phyloP scores from a whole-genome alignment of 441 rosid species.

The Gossypium aridum region DNA sequence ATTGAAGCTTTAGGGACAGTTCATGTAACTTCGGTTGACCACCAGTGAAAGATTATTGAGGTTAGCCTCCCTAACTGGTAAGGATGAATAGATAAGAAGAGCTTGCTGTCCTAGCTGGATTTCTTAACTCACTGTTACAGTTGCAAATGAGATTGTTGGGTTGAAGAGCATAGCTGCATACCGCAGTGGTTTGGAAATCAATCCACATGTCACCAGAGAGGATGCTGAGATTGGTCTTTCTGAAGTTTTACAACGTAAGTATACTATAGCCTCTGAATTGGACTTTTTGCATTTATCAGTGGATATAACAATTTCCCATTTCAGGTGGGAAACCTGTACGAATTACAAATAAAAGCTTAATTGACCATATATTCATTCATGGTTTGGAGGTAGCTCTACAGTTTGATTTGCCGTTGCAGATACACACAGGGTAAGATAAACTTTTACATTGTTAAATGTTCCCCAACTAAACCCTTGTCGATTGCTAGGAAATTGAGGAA shows the following conservation, averaged over 20 bases:
- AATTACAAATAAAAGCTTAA: slow-evolving; percentile 60
- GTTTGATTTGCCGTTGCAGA: slow-evolving; percentile 80
- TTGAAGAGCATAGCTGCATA: slow-evolving; percentile 90
- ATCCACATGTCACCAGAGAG: slow-evolving; percentile 42
- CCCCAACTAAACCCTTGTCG: not conserved
- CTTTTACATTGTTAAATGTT: slow-evolving; percentile 8
- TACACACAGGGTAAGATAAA: slow-evolving; percentile 85
- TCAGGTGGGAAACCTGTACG: slow-evolving; percentile 72
- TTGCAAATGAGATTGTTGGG: slow-evolving; percentile 55
- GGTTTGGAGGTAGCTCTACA: slow-evolving; percentile 60
- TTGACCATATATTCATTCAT: slow-evolving; percentile 59
- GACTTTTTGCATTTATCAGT: slow-evolving; percentile 6
- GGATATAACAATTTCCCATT: slow-evolving; percentile 18
- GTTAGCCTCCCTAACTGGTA: not conserved
- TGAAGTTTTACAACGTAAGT: slow-evolving; percentile 54
- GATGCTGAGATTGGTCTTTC: slow-evolving; percentile 79
- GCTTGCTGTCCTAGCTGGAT: slow-evolving; percentile 11
- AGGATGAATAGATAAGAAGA: not conserved
- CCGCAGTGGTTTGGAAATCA: slow-evolving; percentile 80
- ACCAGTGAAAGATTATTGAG: not conserved
- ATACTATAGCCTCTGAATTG: slow-evolving; percentile 8
- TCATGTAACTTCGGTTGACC: not conserved
- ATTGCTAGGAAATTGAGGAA: not conserved
- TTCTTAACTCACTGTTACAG: slow-evolving; percentile 54
- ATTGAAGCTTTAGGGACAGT: not conserved